phyloP scores from a whole-genome alignment of 345 rosid species.

The Eucalyptus grandis region DNA sequence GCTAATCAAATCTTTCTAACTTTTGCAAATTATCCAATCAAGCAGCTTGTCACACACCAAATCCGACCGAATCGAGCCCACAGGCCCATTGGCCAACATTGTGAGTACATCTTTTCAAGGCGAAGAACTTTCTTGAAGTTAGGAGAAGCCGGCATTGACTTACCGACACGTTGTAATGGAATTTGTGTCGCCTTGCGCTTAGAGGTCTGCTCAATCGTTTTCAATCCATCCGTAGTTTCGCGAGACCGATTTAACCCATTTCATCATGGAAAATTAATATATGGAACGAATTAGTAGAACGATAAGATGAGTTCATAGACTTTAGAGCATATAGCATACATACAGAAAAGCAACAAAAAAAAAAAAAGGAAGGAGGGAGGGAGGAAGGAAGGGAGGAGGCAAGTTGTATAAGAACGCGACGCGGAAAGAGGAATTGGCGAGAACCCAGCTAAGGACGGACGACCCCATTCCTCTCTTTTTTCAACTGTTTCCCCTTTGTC shows the following conservation, averaged over 20 bases:
- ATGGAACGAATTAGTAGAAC: neutral
- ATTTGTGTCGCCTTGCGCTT: rapidly evolving
- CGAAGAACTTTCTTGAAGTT: neutral
- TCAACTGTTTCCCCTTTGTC: neutral
- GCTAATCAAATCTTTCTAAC: neutral
- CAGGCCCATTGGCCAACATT: too few relatives aligned
- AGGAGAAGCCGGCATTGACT: rapidly evolving
- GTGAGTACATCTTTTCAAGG: neutral
- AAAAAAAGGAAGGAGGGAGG: neutral
- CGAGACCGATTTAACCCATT: neutral
- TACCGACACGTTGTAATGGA: rapidly evolving
- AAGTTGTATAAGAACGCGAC: too few relatives aligned
- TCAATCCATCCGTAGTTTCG: too few relatives aligned
- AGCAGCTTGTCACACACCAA: neutral
- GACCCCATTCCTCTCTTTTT: neutral
- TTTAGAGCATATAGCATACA: neutral
- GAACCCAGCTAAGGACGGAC: neutral
- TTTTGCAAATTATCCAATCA: neutral
- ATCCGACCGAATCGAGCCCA: rapidly evolving
- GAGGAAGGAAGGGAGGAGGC: neutral
- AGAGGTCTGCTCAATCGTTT: rapidly evolving
- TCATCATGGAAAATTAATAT: neutral
- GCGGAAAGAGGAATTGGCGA: neutral
- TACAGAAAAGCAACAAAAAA: neutral
- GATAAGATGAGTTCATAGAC: neutral